Evolutionary conservation across 805 yeast species (phyloP), one percentile per base, ranked within the genome.

Genomic region (Kluyveromyces nonfermentans): DNA sequence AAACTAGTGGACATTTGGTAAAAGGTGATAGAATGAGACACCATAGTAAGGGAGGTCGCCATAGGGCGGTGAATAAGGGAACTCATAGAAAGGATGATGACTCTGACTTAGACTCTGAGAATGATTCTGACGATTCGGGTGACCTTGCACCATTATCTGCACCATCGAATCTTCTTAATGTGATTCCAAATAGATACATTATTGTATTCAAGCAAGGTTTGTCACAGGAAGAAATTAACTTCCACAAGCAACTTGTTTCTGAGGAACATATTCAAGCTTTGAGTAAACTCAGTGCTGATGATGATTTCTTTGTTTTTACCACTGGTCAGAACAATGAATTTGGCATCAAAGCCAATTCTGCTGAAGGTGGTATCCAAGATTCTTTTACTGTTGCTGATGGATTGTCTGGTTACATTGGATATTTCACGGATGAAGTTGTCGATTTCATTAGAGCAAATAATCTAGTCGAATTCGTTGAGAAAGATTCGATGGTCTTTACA

Each of bases 371-470:
- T 53, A 68, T 80, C 50, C 60, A 72, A 45, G 83, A 80, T 60
- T 58, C 71, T 19, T 86, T 84, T 69, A 61, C 74, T 57, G 71
- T 87, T 51, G 79, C 70, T 46, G 71, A 71, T 45, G 50, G 63
- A 35, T 65, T 86, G 60, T 68, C 69, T 48, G 98, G 97, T 52
- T 90, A 89, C 71, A 70, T 89, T 42, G 98, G 96, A 47, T 74
- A 72, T 65, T 87, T 93, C 72, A 74, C 85, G 52, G 81, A 80
- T 41, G 77, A 77, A 42, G 80, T 87, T 43, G 68, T 90, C 46
- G 85, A 85, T 45, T 69, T 80, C 56, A 78, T 93, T 55, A 78
- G 88, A 52, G 68, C 74, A 50, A 77, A 73, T 61, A 84, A 85
- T 16, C 54, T 72, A 36, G 80, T 86, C 36, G 77, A 76, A 41